Conservation (phyloP, 176 grass and related monocot species). For the Lolium perenne region DNA sequence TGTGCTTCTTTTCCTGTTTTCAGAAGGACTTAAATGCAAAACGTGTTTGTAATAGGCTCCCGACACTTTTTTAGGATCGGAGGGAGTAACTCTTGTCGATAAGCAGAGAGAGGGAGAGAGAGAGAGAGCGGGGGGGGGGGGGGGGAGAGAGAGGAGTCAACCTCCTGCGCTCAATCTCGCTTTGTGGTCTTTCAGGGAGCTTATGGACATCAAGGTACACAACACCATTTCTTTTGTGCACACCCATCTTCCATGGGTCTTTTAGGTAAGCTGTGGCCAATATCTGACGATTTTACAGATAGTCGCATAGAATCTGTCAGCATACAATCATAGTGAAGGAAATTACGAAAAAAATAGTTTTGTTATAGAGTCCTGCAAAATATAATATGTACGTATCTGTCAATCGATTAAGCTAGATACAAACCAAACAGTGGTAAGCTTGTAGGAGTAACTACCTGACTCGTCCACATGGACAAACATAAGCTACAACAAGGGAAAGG, state of each 20-base stretch:
- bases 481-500: not conserved
- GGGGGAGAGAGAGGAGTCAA: conserved; percentile 38
- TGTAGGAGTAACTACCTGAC: not conserved
- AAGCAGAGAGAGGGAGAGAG: not conserved
- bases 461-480: conserved; percentile 8
- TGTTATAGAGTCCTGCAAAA: conserved; percentile 32
- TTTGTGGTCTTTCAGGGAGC: conserved; percentile 90
- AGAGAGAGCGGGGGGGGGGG: no score
- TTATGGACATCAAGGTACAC: conserved; percentile 99
- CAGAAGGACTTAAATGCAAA: no score
- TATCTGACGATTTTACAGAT: conserved; percentile 64
- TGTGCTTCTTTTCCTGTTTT: no score
- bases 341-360: conserved; percentile 1
- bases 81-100: not conserved
- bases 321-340: conserved; percentile 33
- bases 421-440: conserved; percentile 21
- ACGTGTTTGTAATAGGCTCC: no score
- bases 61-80: no score
- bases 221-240: conserved; percentile 89
- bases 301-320: conserved; percentile 26
- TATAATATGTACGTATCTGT: not conserved
- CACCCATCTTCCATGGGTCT: conserved; percentile 99
- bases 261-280: conserved; percentile 89
- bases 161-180: conserved; percentile 68
- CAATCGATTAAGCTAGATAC: not conserved